These are phyloP conservation scores for Sordariomycetes sp. DNA, from an alignment of 2,329 filamentous ascomycete genomes.

Conservation along the genomic window DNA sequence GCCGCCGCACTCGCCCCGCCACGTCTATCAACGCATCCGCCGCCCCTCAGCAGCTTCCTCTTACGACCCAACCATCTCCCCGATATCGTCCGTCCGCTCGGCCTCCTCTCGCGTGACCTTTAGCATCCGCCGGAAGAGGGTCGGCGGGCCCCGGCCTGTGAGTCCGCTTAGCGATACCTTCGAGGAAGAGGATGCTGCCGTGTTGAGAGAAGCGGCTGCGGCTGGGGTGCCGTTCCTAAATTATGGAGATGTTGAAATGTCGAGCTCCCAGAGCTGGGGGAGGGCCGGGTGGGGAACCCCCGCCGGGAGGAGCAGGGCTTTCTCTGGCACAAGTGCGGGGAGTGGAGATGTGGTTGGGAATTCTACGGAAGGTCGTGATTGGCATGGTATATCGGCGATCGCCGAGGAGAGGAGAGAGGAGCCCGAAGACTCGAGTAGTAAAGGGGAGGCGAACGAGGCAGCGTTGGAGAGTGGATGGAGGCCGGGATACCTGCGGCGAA, in stretches of 20 bases:
- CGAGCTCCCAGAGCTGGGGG: not conserved
- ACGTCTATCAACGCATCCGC: not conserved
- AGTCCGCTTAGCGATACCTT: not conserved
- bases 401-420: not conserved
- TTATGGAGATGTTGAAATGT: not conserved
- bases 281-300: not conserved
- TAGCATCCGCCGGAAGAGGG: not conserved
- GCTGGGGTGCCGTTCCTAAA: conserved; percentile 4
- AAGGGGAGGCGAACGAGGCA: not conserved
- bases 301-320: not conserved
- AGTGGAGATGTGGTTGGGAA: not conserved
- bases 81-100: not conserved
- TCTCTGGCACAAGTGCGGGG: not conserved
- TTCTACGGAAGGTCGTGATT: too few relatives aligned
- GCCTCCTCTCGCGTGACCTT: not conserved
- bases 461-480: conserved; percentile 13
- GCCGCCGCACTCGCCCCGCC: not conserved
- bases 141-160: not conserved
- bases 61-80: not conserved
- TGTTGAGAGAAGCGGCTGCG: conserved; percentile 1
- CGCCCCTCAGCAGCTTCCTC: not conserved
- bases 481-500: conserved; percentile 13
- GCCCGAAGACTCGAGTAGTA: not conserved
- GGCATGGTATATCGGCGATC: not conserved
- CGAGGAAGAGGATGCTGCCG: not conserved